Base-by-base conservation (phyloP, 352 stramenopile species). In the Blastocystis sp. region DNA sequence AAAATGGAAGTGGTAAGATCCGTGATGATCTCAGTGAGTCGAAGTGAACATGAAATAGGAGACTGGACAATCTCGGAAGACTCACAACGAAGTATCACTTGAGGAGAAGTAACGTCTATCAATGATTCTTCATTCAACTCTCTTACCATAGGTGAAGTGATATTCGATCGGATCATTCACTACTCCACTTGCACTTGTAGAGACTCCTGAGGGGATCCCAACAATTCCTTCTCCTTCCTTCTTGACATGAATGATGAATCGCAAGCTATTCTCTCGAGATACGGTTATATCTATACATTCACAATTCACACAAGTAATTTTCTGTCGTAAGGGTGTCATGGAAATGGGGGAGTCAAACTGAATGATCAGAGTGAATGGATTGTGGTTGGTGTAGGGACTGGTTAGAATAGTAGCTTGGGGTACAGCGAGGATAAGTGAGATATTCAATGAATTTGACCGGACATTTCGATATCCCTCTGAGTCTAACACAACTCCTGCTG, bases 221-320 rank as follows among this genome's bases (percentile, higher is more conserved):
- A 84, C n/a, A 30, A 15, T 33, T 11, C 73, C 51, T 13, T 62
- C 17, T 62, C 73, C 73, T 37, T 84, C 73, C 73, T 54, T 9
- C 6, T 51, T 15, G 9, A 84, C 48, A 17, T 69, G 13, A 35
- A 84, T 22, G 13, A 84, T 30, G 2, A 84, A 30, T 5, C 73
- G 73, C 30, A 84, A 27, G 4, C 7, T 30, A 7, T 44, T 66
- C 30, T 15, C 4, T 5, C 17, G 4, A 24, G 27, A 37, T 1
- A 44, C 7, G 17, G 17, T 66, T 13, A 68, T 35, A 11, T 37
- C 22, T 5, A 84, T 44, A 35, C 64, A 54, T 13, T n/a, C 11
- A 64, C 73, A 84, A 30, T 53, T 27, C 24, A 33, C 30, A 56
- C 44, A 69, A 9, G n/a, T 1, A 54, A 19, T 33, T 37, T 22